These are phyloP conservation scores for Puya raimondii DNA, from an alignment of 176 grass and related monocot species.

Conservation along the genomic window DNA sequence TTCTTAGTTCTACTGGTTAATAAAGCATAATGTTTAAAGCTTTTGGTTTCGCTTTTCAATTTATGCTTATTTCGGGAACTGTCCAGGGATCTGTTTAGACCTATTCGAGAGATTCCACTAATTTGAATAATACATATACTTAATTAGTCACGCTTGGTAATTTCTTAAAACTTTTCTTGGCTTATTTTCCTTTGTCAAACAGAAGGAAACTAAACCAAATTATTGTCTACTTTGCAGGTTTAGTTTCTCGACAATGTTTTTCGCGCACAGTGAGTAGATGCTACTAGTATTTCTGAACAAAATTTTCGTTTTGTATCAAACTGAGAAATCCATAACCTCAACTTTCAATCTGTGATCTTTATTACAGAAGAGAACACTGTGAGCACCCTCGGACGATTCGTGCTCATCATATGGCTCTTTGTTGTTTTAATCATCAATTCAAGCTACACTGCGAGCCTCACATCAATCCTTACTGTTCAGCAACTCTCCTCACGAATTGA, in stretches of 20 bases:
- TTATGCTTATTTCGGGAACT: too few species aligned
- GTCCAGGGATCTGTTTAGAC: too few species aligned
- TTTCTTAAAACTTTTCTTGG: background rate
- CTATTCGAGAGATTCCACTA: too few species aligned
- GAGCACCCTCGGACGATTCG: slow-evolving; percentile 66
- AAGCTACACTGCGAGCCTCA: slow-evolving; percentile 94
- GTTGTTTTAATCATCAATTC: slow-evolving; percentile 93
- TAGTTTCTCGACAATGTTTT: slow-evolving; percentile 92
- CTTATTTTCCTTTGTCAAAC: background rate
- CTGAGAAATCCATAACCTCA: background rate
- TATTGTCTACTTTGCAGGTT: slow-evolving; percentile 49
- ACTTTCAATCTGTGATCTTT: slow-evolving; percentile 2
- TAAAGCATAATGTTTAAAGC: too few species aligned
- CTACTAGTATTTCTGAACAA: background rate
- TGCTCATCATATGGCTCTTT: slow-evolving; percentile 88
- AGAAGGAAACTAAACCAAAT: background rate
- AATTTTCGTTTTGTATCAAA: background rate
- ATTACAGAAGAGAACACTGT: slow-evolving; percentile 75
- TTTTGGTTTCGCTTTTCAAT: too few species aligned
- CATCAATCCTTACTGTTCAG: slow-evolving; percentile 90
- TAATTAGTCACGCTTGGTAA: background rate
- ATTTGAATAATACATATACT: background rate
- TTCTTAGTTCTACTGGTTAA: background rate
- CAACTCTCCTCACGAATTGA: slow-evolving; percentile 73
- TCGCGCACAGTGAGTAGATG: slow-evolving; percentile 59